Conservation (phyloP, 768 basidiomycete species). For the Amanita subjunquillea region DNA sequence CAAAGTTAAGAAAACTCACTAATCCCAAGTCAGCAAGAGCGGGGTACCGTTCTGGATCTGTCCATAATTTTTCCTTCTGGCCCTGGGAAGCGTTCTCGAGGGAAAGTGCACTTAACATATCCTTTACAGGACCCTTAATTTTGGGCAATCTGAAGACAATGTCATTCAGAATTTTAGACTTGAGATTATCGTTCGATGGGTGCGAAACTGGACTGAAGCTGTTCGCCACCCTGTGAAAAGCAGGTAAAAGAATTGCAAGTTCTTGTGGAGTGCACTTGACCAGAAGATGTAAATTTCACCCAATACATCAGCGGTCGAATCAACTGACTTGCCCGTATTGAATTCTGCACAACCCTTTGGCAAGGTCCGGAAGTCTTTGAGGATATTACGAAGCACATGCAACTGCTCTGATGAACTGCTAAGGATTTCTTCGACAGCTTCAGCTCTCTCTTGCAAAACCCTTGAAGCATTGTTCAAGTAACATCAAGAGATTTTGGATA, state of each 20-base stretch:
- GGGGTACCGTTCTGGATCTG: slow-evolving; percentile 32
- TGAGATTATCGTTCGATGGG: slow-evolving; percentile 44
- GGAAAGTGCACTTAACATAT: slow-evolving; percentile 46
- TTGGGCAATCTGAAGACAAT: slow-evolving; percentile 62
- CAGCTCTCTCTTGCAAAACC: slow-evolving; percentile 61
- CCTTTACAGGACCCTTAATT: slow-evolving; percentile 41
- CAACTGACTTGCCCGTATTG: slow-evolving; percentile 80
- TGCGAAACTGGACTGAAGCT: slow-evolving; percentile 43
- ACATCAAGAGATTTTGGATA: background rate
- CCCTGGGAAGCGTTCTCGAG: slow-evolving; percentile 56
- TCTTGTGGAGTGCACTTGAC: slow-evolving; percentile 75
- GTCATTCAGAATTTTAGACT: slow-evolving; percentile 56
- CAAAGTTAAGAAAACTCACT: slow-evolving; percentile 28
- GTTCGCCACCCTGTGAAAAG: slow-evolving; percentile 60
- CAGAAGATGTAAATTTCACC: background rate
- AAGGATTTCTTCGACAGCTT: slow-evolving; percentile 80
- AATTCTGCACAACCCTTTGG: slow-evolving; percentile 76
- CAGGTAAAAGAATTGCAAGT: slow-evolving; percentile 61
- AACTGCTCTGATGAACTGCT: slow-evolving; percentile 51
- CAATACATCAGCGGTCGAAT: background rate
- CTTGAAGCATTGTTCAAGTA: slow-evolving; percentile 25
- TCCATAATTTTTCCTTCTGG: slow-evolving; percentile 65
- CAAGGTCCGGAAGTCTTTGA: slow-evolving; percentile 79
- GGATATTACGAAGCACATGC: slow-evolving; percentile 53
- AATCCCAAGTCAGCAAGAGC: slow-evolving; percentile 45